phyloP scores from a whole-genome alignment of 2,329 filamentous ascomycete species.

The Thielaviopsis populi region DNA sequence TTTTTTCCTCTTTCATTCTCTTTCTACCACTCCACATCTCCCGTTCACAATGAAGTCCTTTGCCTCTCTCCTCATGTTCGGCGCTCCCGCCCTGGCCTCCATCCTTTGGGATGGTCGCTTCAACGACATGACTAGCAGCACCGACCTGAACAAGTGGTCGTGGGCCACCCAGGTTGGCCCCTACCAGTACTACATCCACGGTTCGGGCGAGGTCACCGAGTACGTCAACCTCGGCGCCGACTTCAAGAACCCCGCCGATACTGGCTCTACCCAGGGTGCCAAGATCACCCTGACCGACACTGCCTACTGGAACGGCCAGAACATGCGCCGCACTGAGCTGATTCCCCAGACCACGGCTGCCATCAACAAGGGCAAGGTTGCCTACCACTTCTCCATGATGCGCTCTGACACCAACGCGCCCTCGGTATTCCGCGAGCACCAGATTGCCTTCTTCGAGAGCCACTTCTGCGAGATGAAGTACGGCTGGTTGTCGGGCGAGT shows the following conservation, averaged over 20 bases:
- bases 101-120: slow-evolving; percentile 52
- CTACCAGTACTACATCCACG: slow-evolving; percentile 68
- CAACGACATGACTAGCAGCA: slow-evolving; percentile 39
- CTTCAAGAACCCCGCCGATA: slow-evolving; percentile 52
- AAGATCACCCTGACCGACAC: slow-evolving; percentile 51
- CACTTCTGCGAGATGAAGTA: slow-evolving; percentile 65
- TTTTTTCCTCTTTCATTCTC: slow-evolving; percentile 15
- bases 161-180: slow-evolving; percentile 54
- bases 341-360: slow-evolving; percentile 54
- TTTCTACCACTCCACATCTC: slow-evolving; percentile 7
- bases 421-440: slow-evolving; percentile 48
- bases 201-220: slow-evolving; percentile 35
- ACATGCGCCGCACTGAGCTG: slow-evolving; percentile 57
- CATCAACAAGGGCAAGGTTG: slow-evolving; percentile 51
- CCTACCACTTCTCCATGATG: slow-evolving; percentile 59
- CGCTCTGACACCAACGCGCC: slow-evolving; percentile 44
- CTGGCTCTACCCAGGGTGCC: slow-evolving; percentile 44
- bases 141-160: slow-evolving; percentile 46
- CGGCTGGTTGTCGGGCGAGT: slow-evolving; percentile 40
- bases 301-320: slow-evolving; percentile 57
- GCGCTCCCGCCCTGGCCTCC: slow-evolving; percentile 15
- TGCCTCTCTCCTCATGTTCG: slow-evolving; percentile 7
- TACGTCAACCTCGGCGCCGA: slow-evolving; percentile 47
- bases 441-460: slow-evolving; percentile 47
- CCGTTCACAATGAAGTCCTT: slow-evolving; percentile 17